These are phyloP conservation scores for Talaromyces sp. DNA, from an alignment of 2,329 filamentous ascomycete species.

Conservation along the genomic window DNA sequence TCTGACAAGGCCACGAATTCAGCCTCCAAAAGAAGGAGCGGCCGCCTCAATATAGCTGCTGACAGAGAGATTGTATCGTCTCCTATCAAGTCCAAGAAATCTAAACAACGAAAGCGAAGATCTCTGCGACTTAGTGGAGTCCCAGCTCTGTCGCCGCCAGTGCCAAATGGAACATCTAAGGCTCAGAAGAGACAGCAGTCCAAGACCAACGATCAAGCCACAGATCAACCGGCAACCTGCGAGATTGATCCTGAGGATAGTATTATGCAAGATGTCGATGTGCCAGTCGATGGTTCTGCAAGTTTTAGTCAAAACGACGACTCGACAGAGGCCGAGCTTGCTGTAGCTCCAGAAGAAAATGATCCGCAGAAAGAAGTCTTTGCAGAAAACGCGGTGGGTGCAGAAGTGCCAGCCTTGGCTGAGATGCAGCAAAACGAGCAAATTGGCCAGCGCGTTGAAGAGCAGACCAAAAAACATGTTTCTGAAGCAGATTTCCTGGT, in stretches of 20 bases:
- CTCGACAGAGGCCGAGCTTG: neutral
- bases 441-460: neutral
- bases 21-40: constrained; percentile 8
- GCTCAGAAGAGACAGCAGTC: constrained; percentile 4
- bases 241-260: neutral
- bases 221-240: neutral
- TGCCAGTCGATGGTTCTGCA: neutral
- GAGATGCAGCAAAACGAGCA: neutral
- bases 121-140: constrained; percentile 19
- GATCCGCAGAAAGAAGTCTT: neutral
- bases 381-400: neutral
- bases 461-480: neutral
- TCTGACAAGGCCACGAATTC: neutral
- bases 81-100: constrained; percentile 5
- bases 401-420: neutral
- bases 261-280: neutral
- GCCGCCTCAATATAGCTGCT: neutral
- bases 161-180: neutral
- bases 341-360: neutral
- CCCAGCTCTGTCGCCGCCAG: constrained; percentile 4
- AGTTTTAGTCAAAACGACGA: neutral
- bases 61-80: constrained; percentile 1
- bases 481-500: neutral
- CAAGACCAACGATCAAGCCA: neutral
- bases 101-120: constrained; percentile 15